These are phyloP conservation scores for Gautieria morchelliformis DNA, from an alignment of 768 basidiomycete genomes.

Conservation along the genomic window DNA sequence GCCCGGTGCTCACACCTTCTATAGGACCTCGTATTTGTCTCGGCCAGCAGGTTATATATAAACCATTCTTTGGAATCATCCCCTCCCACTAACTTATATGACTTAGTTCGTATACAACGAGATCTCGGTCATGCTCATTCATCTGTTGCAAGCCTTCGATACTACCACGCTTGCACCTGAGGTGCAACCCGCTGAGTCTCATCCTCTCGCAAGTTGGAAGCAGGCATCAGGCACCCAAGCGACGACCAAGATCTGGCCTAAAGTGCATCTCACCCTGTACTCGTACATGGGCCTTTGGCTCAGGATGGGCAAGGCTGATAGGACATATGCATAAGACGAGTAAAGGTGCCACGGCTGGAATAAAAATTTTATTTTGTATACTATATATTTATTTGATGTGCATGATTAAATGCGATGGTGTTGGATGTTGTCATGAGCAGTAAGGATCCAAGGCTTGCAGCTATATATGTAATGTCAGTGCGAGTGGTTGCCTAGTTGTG, in stretches of 20 bases:
- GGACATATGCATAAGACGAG: too few species aligned
- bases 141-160: constrained; percentile 41
- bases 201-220: too few species aligned
- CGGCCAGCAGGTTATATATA: constrained; percentile 31
- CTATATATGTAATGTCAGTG: too few species aligned
- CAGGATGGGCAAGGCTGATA: neutral
- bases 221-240: too few species aligned
- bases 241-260: constrained; percentile 33
- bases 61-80: neutral
- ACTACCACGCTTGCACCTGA: constrained; percentile 29
- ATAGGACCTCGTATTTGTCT: constrained; percentile 49
- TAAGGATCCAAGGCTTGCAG: too few species aligned
- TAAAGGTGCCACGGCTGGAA: too few species aligned
- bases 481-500: too few species aligned
- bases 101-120: constrained; percentile 48
- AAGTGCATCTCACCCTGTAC: constrained; percentile 48
- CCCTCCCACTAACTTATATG: neutral
- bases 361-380: too few species aligned
- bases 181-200: constrained; percentile 23
- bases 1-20: too few species aligned
- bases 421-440: too few species aligned
- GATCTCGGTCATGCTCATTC: constrained; percentile 43
- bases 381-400: too few species aligned
- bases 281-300: constrained; percentile 13
- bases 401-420: too few species aligned